Evolutionary conservation across 164 flowering plant genomes (phyloP).

Genomic region (Piper betle): DNA sequence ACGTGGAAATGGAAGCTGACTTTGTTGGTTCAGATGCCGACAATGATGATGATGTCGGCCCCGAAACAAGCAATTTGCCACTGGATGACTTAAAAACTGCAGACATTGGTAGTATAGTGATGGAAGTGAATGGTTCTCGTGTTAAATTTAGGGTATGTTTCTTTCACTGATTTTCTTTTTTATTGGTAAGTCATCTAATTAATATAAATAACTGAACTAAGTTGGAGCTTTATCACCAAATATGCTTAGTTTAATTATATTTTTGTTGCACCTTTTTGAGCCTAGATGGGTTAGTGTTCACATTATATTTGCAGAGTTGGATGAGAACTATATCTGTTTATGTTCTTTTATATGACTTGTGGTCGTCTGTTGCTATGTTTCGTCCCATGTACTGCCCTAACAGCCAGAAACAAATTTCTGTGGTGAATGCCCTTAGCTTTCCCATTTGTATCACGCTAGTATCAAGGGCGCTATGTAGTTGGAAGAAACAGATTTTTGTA

Average conservation of each 20-base stretch:
- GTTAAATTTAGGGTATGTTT: conserved; percentile 49
- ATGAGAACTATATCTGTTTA: not conserved
- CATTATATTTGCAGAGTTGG: not conserved
- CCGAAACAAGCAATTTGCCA: conserved; percentile 16
- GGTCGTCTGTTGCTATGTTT: too few relatives aligned
- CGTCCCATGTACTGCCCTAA: too few relatives aligned
- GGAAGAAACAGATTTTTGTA: too few relatives aligned
- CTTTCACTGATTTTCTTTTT: not conserved
- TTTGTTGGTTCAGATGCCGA: conserved; percentile 26
- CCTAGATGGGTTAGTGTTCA: not conserved
- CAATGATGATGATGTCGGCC: conserved; percentile 35
- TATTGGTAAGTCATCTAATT: not conserved
- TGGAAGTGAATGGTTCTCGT: conserved; percentile 36
- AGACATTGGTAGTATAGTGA: conserved; percentile 32
- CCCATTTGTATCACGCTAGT: too few relatives aligned
- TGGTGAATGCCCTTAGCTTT: too few relatives aligned
- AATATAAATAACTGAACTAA: not conserved
- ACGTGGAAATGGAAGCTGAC: conserved; percentile 42
- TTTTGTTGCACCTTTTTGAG: not conserved
- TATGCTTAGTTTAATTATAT: not conserved
- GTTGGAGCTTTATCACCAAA: not conserved
- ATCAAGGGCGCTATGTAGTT: too few relatives aligned
- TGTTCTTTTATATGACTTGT: not conserved
- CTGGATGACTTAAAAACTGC: conserved; percentile 20
- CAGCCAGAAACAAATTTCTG: too few relatives aligned